Evolutionary conservation across 129 eudicot species (phyloP).

Genomic region (Centrapalus pauciflorus): DNA sequence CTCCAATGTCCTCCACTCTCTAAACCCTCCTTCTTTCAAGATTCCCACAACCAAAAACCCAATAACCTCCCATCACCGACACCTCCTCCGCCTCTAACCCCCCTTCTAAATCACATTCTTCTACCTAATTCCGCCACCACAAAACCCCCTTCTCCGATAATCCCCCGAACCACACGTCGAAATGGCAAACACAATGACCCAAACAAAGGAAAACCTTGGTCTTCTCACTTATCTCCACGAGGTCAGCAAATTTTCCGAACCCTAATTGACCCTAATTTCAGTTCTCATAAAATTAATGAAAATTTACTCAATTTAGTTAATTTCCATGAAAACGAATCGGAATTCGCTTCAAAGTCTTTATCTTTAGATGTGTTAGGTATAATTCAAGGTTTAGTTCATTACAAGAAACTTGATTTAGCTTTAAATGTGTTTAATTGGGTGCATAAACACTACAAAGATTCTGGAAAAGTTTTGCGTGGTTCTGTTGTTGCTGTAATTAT

Average conservation of each 20-base stretch:
- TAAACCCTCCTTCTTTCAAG: conserved; percentile 45
- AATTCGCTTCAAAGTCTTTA: conserved; percentile 29
- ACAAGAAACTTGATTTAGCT: conserved; percentile 69
- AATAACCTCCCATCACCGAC: conserved; percentile 36
- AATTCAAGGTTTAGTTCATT: conserved; percentile 60
- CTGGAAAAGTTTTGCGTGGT: conserved; percentile 41
- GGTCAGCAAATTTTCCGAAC: conserved; percentile 57
- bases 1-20: conserved; percentile 30
- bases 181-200: conserved; percentile 59
- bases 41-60: conserved; percentile 39
- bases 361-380: conserved; percentile 58
- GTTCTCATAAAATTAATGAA: conserved; percentile 22
- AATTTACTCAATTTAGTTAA: conserved; percentile 28
- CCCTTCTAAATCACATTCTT: conserved; percentile 28
- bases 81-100: conserved; percentile 29
- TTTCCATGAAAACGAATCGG: conserved; percentile 17
- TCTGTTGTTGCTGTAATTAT: conserved; percentile 65
- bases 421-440: conserved; percentile 67
- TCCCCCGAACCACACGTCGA: conserved; percentile 38
- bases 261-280: conserved; percentile 42
- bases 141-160: conserved; percentile 21
- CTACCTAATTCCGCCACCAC: conserved; percentile 32
- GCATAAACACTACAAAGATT: conserved; percentile 24
- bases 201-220: conserved; percentile 83
- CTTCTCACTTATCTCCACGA: conserved; percentile 51